Percentiles rank a stretch among this genome's conserved stretches.
Conservation (phyloP, 192 early-diverging fungal genomes). For the Fimicolochytrium jonesii region DNA sequence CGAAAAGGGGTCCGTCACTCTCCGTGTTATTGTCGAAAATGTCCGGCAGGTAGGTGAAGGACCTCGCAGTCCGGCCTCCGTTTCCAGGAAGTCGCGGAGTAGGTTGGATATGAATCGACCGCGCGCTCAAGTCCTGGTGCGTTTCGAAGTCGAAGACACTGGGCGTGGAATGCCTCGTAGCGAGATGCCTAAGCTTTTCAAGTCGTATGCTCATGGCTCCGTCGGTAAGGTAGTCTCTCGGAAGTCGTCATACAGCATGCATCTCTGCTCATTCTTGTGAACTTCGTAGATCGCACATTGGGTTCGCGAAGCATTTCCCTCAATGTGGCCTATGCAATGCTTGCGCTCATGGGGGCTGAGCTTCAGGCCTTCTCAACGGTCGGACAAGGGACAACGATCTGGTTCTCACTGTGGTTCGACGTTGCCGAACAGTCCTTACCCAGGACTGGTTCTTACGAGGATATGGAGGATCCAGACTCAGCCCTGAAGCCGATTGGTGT, state of each 20-base stretch:
- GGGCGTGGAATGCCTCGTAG: conserved; percentile 7
- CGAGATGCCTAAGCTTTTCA: conserved; percentile 14
- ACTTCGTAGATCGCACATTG: conserved; percentile 8
- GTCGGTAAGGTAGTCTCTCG: conserved; percentile 7
- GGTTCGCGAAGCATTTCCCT: conserved; percentile 19
- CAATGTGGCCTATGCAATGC: conserved; percentile 16
- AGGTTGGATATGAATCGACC: too few relatives aligned
- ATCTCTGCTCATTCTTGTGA: neutral
- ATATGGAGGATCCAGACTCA: too few relatives aligned
- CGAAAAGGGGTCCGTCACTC: conserved; percentile 1
- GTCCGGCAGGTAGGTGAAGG: neutral
- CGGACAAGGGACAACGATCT: conserved; percentile 10
- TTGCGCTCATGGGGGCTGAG: conserved; percentile 18
- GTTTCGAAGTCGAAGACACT: conserved; percentile 27
- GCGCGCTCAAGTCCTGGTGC: conserved; percentile 12
- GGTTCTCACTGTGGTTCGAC: conserved; percentile 19
- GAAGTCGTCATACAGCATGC: neutral
- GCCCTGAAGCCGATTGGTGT: too few relatives aligned
- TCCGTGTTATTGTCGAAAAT: conserved; percentile 16
- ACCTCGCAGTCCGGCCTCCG: neutral
- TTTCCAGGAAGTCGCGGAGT: too few relatives aligned
- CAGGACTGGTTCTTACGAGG: too few relatives aligned
- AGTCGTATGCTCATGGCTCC: conserved; percentile 8
- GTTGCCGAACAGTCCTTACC: conserved; percentile 16
- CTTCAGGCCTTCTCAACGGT: conserved; percentile 2